A percentile compares a stretch with the other conserved stretches of the same genome.
These are phyloP conservation scores for Fonsecaea pedrosoi DNA, from an alignment of 2,329 filamentous ascomycete genomes.

Conservation along the genomic window DNA sequence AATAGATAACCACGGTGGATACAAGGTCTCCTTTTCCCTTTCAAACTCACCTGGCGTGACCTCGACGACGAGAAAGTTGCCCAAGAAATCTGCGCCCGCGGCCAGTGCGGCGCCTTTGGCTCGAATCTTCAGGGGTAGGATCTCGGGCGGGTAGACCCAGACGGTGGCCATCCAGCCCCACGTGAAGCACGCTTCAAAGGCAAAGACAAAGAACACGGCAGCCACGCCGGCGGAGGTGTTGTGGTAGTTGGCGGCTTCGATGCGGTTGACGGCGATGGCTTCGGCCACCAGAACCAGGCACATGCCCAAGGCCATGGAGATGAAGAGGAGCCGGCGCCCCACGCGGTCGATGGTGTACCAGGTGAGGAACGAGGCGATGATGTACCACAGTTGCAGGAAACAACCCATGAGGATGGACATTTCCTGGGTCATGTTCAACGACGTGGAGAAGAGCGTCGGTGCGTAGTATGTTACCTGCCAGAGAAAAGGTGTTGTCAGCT, in stretches of 20 bases:
- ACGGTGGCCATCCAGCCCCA: slow-evolving; percentile 45
- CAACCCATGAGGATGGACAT: slow-evolving; percentile 55
- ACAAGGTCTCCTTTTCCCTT: too few relatives aligned
- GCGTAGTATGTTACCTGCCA: slow-evolving; percentile 52
- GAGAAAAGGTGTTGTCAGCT: slow-evolving; percentile 28
- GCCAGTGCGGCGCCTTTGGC: slow-evolving; percentile 51
- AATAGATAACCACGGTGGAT: too few relatives aligned
- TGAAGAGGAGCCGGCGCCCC: slow-evolving; percentile 29
- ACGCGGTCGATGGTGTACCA: slow-evolving; percentile 50
- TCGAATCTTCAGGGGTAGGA: slow-evolving; percentile 57
- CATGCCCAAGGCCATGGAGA: slow-evolving; percentile 24
- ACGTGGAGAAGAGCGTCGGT: slow-evolving; percentile 37
- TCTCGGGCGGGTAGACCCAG: slow-evolving; percentile 52
- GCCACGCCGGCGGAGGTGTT: slow-evolving; percentile 50
- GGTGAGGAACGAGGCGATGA: slow-evolving; percentile 59
- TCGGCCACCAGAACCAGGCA: slow-evolving; percentile 68
- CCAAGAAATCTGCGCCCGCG: slow-evolving; percentile 60
- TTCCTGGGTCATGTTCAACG: slow-evolving; percentile 51
- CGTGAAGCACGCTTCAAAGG: slow-evolving; percentile 68
- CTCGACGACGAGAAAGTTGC: slow-evolving; percentile 72
- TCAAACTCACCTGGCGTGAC: slow-evolving; percentile 53
- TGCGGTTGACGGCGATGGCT: slow-evolving; percentile 43
- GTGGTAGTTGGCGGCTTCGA: slow-evolving; percentile 13
- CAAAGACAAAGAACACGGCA: slow-evolving; percentile 63
- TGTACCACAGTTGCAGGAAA: slow-evolving; percentile 62